Conservation (phyloP, 371 early-diverging fungal genomes). For the Syncephalastrum racemosum region DNA sequence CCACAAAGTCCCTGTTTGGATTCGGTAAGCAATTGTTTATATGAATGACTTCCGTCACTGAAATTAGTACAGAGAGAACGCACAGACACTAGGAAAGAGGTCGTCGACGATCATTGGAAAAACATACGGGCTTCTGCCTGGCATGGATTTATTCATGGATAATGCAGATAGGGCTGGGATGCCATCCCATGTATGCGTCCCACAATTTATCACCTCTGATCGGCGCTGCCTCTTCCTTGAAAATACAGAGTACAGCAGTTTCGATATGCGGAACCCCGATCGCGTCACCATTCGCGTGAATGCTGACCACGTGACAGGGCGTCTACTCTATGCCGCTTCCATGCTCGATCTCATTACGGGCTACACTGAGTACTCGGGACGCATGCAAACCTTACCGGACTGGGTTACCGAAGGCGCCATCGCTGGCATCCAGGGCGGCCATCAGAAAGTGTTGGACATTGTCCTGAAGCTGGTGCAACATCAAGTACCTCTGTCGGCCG, state of each 20-base stretch:
- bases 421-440: slow-evolving; percentile 51
- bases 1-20: slow-evolving; percentile 44
- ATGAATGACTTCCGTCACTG: neutral
- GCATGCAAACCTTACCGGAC: slow-evolving; percentile 49
- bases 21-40: slow-evolving; percentile 13
- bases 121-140: too few species aligned
- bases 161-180: too few species aligned
- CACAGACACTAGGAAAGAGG: neutral
- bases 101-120: neutral
- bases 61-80: slow-evolving; percentile 5
- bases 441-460: slow-evolving; percentile 31
- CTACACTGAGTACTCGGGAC: slow-evolving; percentile 47
- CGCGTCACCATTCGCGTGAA: slow-evolving; percentile 41
- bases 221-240: slow-evolving; percentile 47
- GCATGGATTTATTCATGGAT: too few species aligned
- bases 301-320: slow-evolving; percentile 27
- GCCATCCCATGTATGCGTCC: slow-evolving; percentile 46
- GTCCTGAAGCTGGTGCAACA: slow-evolving; percentile 25
- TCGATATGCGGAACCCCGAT: slow-evolving; percentile 46
- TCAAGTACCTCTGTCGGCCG: slow-evolving; percentile 38
- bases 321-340: slow-evolving; percentile 41
- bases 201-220: slow-evolving; percentile 50
- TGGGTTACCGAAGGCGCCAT: slow-evolving; percentile 49
- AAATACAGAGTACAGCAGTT: slow-evolving; percentile 50
- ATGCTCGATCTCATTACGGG: slow-evolving; percentile 49